phyloP scores from a whole-genome alignment of 805 yeast genomes.

The Wickerhamiella siamensis region DNA sequence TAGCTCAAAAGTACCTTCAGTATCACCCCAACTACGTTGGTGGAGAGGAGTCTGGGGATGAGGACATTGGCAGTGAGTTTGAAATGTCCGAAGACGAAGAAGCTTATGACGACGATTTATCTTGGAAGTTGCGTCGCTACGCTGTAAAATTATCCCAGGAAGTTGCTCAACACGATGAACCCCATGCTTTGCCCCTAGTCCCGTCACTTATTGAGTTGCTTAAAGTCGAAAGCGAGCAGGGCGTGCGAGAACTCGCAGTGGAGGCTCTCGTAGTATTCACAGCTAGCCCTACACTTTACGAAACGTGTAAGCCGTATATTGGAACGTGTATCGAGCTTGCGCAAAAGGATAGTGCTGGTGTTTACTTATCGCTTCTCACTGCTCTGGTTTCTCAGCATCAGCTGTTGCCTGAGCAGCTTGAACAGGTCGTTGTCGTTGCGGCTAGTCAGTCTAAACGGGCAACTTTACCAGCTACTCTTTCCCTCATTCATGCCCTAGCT shows the following conservation, averaged over 20 bases:
- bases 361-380: not conserved
- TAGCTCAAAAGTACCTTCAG: not conserved
- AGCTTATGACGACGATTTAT: slow-evolving; percentile 33
- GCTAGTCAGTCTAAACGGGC: not conserved
- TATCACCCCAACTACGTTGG: slow-evolving; percentile 17
- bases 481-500: not conserved
- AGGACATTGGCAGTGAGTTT: slow-evolving; percentile 27
- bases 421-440: not conserved
- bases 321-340: not conserved
- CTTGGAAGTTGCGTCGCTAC: slow-evolving; percentile 50
- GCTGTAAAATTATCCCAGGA: slow-evolving; percentile 30
- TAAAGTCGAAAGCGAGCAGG: slow-evolving; percentile 32
- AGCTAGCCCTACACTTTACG: slow-evolving; percentile 9
- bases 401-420: not conserved
- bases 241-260: slow-evolving; percentile 27
- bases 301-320: not conserved
- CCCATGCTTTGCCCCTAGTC: not conserved
- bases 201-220: slow-evolving; percentile 14
- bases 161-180: not conserved
- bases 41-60: slow-evolving; percentile 33
- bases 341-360: not conserved
- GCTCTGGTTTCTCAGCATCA: not conserved
- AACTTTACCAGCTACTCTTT: not conserved
- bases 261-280: slow-evolving; percentile 30
- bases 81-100: slow-evolving; percentile 22